Base-by-base conservation (phyloP, 1,284 basidiomycete species). In the Entoloma clypeatum region DNA sequence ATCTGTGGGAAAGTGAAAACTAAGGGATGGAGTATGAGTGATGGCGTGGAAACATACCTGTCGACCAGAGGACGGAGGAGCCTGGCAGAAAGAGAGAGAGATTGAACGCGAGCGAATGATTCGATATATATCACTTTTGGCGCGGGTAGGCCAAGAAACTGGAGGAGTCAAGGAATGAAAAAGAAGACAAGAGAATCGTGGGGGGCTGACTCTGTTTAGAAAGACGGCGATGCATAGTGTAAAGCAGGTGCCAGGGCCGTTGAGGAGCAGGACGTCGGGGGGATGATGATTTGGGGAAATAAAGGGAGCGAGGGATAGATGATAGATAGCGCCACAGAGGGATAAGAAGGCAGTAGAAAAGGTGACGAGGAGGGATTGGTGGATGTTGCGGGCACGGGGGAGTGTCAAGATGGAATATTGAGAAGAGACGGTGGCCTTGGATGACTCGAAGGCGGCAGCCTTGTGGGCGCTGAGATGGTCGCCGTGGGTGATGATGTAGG, bases 201-300 rank as follows among this genome's bases (percentile, higher is more conserved):
- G 42, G 30, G 41, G 29, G 67, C 86, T 56, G 54, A 93, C 95
- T 60, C 81, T 77, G 46, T 87, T 82, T 18, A 92, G 51, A 56
- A 85, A 87, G 9, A 81, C 73, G 0, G 88, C 80, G 5, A 77
- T 47, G 39, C 86, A 90, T 11, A 99, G 72, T 2, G 87, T 72
- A 23, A 95, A 81, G 57, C 91, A 95, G 3, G 95, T 98, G 7
- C 94, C 96, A 0, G 96, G 96, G 5, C 96, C 96, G 61, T 99
- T 99, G 30, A 99, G 64, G 39, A 99, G 64, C 18, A 99, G 67
- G 17, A 92, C 68, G 46, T 97, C 92, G 9, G 82, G 79, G 11
- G 55, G 44, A 9, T 56, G 50, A 23, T 42, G 27, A 21, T 48
- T 53, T 16, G 45, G 48, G 47, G 50, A 47, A 19, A 73, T 25